A percentile compares a stretch with the other conserved stretches of the same genome.
Conservation (phyloP, 2,329 filamentous ascomycete species). For the Aspergillus niger region DNA sequence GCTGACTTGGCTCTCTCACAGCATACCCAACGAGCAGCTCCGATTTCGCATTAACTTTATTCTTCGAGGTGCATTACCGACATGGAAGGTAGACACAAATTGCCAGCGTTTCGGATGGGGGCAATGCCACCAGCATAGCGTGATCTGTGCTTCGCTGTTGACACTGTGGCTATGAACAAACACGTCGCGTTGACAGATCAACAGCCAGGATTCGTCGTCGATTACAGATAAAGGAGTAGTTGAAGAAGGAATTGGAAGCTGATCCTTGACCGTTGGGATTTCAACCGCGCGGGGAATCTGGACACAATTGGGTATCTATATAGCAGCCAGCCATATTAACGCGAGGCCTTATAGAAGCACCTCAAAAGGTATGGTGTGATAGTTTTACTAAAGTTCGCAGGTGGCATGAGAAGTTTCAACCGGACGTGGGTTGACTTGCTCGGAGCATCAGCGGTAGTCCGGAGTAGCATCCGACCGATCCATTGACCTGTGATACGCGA, state of each 20-base stretch:
- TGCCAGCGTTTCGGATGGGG: neutral
- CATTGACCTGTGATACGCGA: neutral
- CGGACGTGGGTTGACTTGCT: neutral
- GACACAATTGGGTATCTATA: neutral
- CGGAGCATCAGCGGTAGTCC: neutral
- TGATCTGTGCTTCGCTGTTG: neutral
- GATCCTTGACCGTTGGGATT: too few relatives aligned
- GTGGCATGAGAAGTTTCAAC: neutral
- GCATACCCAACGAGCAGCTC: neutral
- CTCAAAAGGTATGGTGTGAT: neutral
- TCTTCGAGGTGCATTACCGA: neutral
- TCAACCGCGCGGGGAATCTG: neutral
- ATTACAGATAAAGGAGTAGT: neutral
- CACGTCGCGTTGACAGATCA: neutral
- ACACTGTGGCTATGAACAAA: neutral
- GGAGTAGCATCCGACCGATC: neutral
- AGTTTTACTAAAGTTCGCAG: neutral
- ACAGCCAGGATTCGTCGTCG: neutral
- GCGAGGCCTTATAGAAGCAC: neutral
- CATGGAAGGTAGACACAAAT: neutral
- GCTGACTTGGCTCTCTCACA: neutral
- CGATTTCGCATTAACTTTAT: neutral
- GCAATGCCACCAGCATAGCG: neutral
- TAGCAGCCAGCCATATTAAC: neutral
- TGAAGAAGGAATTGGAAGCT: neutral